Evolutionary conservation across 371 early-diverging fungal species (phyloP), one percentile per base, ranked within the genome.

Genomic region (Basidiobolus meristosporus): DNA sequence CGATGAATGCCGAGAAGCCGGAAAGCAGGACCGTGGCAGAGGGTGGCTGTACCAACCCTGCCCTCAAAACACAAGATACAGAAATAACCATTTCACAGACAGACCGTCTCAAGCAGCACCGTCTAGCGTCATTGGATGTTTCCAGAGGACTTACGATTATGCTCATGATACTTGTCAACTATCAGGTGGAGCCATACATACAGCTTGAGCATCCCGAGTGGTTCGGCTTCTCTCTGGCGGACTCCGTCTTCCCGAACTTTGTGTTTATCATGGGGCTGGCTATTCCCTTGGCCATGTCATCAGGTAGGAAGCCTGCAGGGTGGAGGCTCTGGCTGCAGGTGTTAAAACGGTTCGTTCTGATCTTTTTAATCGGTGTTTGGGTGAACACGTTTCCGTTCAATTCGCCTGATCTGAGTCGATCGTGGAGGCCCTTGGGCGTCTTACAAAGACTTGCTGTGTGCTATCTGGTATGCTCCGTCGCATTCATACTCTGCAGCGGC

Each of bases 171-270:
- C 46, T 59, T 18, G 59, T 52, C 15, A 68, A 68, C 40, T 53
- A 52, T n/a, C 64, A 64, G 41, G n/a, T n/a, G n/a, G n/a, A n/a
- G n/a, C 36, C 20, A 2, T 46, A 54, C 31, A n/a, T n/a, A n/a
- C n/a, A n/a, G n/a, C 33, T 46, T 38, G 40, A 16, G 0, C 63
- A 62, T 38, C 52, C 60, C 0, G 58, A 42, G 2, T 68, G 64
- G 63, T 43, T 59, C 19, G 68, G 68, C 5, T 54, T 62, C 29
- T 45, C 62, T 9, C 42, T 59, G 28, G 68, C 63, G 29, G 68
- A 68, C 41, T 40, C 58, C 1, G 53, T 68, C 20, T 68, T 68
- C 50, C 68, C 68, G 7, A 49, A 49, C 30, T 64, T 68, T 39
- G 37, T 68, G 11, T 62, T 64, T 42, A 56, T 64, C 20, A 51